These are phyloP conservation scores for Stephania japonica DNA, from an alignment of 164 flowering plant genomes.

Conservation along the genomic window DNA sequence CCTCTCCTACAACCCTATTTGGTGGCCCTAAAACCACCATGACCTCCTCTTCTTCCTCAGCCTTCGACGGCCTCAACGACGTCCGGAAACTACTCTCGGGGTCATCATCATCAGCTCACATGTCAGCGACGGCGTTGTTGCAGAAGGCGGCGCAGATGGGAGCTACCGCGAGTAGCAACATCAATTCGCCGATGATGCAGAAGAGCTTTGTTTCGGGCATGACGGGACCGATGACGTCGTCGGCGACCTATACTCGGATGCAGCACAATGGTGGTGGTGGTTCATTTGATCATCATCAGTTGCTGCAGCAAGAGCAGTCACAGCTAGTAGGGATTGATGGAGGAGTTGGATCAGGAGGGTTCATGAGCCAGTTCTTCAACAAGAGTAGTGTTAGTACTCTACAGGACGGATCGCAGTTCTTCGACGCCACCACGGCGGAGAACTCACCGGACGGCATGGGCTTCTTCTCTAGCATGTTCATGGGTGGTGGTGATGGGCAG, in stretches of 20 bases:
- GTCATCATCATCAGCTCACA: constrained; percentile 8
- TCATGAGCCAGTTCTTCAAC: constrained; percentile 22
- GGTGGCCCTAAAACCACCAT: constrained; percentile 34
- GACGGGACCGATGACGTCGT: constrained; percentile 21
- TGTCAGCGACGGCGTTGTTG: constrained; percentile 52
- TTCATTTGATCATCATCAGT: constrained; percentile 11
- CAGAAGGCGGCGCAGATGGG: constrained; percentile 70
- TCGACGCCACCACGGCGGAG: constrained; percentile 12
- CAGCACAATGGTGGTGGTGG: constrained; percentile 13
- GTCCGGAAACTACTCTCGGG: constrained; percentile 2
- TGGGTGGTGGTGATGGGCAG: constrained; percentile 20
- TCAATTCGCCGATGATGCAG: constrained; percentile 22
- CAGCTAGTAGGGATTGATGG: constrained; percentile 21
- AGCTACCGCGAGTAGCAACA: constrained; percentile 32
- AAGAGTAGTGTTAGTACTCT: constrained; percentile 4
- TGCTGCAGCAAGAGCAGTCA: constrained; percentile 20
- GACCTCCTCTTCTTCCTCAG: constrained; percentile 33
- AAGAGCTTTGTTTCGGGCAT: constrained; percentile 22
- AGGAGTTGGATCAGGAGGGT: constrained; percentile 12
- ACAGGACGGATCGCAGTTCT: constrained; percentile 21
- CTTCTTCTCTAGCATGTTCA: constrained; percentile 23
- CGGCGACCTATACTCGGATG: constrained; percentile 14
- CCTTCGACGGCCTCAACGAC: constrained; percentile 40
- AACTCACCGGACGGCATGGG: constrained; percentile 20
- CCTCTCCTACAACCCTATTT: constrained; percentile 24